Evolutionary conservation across 2,329 filamentous ascomycete genomes (phyloP), one percentile per base, ranked within the genome.

Genomic region (Dissoconium aciculare): DNA sequence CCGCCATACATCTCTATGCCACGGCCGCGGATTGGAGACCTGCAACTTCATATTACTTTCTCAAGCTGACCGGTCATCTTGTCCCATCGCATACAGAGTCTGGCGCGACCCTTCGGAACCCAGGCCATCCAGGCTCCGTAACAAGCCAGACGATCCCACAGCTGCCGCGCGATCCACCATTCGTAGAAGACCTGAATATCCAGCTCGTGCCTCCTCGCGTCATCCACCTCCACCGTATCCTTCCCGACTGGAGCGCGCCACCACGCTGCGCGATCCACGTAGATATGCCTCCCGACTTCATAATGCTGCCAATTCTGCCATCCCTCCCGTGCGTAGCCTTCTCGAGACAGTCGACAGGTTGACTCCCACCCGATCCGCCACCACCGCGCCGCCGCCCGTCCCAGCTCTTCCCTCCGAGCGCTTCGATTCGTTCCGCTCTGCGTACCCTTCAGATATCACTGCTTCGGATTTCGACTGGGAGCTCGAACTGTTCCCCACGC

Each of bases 111-210:
- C 66, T 24, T 33, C 50, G 53, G 14, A 60, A 58, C 35, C 50
- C 57, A 31, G 48, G 57, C 39, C 71, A 70, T 49, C 52, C 49
- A 39, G 69, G 74, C 45, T 51, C 60, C 21, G 62, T 63, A 27
- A 36, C 38, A 30, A 37, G 30, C 35, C 34, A n/a, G 19, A 23
- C 19, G 19, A n/a, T n/a, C 19, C 8, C 8, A 8, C n/a, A 34
- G 66, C 66, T 27, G 49, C 58, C 33, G 55, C 62, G 33, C 66
- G 70, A 47, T 73, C 68, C 23, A 54, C 66, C 25, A 74, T 75
- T 45, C 66, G 71, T 37, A 66, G 71, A 35, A 45, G 46, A 28
- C 38, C 47, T 23, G 46, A 44, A 5, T 37, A 50, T 5, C 47
- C 52, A 26, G 49, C 43, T 35, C 46, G 46, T 31, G 26, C 28